Percentiles rank a stretch among this genome's conserved stretches.
These are phyloP conservation scores for Penicillium sp. DNA, from an alignment of 2,329 filamentous ascomycete genomes.

Conservation along the genomic window DNA sequence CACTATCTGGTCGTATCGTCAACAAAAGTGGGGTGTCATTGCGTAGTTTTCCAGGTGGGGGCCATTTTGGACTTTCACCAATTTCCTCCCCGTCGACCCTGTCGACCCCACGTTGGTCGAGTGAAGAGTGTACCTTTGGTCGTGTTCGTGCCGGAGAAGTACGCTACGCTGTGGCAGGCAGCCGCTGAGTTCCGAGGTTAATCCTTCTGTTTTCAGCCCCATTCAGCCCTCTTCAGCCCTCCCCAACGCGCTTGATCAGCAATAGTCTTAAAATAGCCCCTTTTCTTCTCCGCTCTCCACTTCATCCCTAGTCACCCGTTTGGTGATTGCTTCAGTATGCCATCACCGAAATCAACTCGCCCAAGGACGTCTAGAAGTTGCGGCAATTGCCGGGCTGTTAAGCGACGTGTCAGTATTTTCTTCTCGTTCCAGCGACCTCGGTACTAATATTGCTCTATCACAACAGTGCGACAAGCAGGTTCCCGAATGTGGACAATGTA, in stretches of 20 bases:
- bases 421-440: too few relatives aligned
- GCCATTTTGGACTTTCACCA: too few relatives aligned
- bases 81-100: too few relatives aligned
- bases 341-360: background rate
- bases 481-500: constrained; percentile 32
- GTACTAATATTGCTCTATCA: background rate
- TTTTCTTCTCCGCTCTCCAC: background rate
- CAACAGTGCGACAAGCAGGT: constrained; percentile 28
- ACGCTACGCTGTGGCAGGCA: background rate
- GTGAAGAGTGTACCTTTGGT: too few relatives aligned
- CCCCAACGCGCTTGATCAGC: background rate
- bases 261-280: background rate
- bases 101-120: too few relatives aligned
- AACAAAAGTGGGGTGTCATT: too few relatives aligned
- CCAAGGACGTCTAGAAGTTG: constrained; percentile 23
- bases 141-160: background rate
- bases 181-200: background rate
- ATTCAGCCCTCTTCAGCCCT: background rate
- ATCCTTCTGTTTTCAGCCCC: background rate
- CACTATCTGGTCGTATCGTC: too few relatives aligned
- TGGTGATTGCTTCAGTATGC: constrained; percentile 3
- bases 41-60: too few relatives aligned
- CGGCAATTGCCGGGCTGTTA: constrained; percentile 26
- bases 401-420: constrained; percentile 27
- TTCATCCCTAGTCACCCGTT: background rate